Percentiles rank a stretch among this genome's conserved stretches.
Evolutionary conservation across 148 eudicot genomes (phyloP).

Genomic region (Heliosperma pusillum): DNA sequence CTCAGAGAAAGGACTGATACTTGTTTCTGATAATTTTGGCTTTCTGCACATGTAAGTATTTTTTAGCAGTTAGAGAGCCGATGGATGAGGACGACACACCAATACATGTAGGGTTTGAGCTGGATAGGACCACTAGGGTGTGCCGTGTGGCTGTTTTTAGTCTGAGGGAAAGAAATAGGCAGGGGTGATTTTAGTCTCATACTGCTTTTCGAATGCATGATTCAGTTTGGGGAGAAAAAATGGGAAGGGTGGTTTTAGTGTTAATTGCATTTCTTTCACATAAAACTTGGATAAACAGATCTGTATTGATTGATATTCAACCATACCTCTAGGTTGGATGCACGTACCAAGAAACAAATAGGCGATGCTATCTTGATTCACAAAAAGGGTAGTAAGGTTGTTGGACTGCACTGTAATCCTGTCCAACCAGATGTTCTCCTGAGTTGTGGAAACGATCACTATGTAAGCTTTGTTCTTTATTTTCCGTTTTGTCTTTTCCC

Average conservation of each 20-base stretch:
- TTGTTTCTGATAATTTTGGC: constrained; percentile 88
- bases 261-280: background rate
- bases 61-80: background rate
- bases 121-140: no score
- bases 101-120: background rate
- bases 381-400: constrained; percentile 87
- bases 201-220: background rate
- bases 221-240: background rate
- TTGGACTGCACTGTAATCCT: constrained; percentile 94
- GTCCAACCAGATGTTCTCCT: constrained; percentile 88
- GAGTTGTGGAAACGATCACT: constrained; percentile 98
- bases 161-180: background rate
- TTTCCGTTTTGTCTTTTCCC: constrained; percentile 7
- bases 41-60: constrained; percentile 59
- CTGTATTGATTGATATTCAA: background rate
- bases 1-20: constrained; percentile 68
- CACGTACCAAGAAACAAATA: constrained; percentile 54
- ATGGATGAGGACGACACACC: background rate
- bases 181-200: background rate
- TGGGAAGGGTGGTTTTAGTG: background rate
- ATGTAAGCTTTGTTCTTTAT: constrained; percentile 45
- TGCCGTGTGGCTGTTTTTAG: no score
- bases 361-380: constrained; percentile 69
- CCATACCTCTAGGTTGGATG: constrained; percentile 58
- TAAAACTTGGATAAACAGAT: background rate